Evolutionary conservation across 1,284 basidiomycete species (phyloP), one percentile per base, ranked within the genome.

Genomic region (Ustilago tritici): DNA sequence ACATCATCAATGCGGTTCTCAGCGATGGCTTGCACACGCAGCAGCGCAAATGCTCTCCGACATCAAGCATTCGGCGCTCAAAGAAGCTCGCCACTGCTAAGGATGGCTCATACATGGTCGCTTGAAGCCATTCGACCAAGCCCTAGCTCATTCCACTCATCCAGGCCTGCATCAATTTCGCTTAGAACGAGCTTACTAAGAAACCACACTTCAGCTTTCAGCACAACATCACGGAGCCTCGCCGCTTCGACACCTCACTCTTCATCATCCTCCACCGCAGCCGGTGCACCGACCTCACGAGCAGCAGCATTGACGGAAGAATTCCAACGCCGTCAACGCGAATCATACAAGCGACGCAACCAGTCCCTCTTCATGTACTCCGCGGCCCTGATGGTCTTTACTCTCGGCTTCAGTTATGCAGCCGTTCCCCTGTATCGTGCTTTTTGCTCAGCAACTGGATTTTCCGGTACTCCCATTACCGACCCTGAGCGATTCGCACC

Each of bases 381-480:
- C 15, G 89, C 91, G 31, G 93, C 93, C 2, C 70, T 95, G 92
- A 91, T 98, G 65, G 88, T 98, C 35, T 83, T 93, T 32, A 92
- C 91, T 0, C 87, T 94, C 1, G 96, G 96, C 8, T 89, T 93
- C 43, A 93, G 94, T 9, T 99, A 99, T 86, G 96, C 97, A 19
- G 94, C 97, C 36, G 97, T 99, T 1, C 97, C 97, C 0, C 89
- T 98, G 5, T 99, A 99, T 87, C 92, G 97, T 57, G 95, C 95
- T 84, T 99, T 99, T 88, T 99, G 97, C 86, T 93, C 95, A 2
- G 94, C 95, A 2, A 99, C 97, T 1, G 97, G 97, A 2, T 99
- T 96, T 85, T 93, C 92, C 11, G 97, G 97, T 2, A 96, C 95
- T 28, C 97, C 97, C 2, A 92, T 94, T 61, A 93, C 95, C 49